Conservation (phyloP, 2,329 filamentous ascomycete species). For the Talaromyces rugulosus region DNA sequence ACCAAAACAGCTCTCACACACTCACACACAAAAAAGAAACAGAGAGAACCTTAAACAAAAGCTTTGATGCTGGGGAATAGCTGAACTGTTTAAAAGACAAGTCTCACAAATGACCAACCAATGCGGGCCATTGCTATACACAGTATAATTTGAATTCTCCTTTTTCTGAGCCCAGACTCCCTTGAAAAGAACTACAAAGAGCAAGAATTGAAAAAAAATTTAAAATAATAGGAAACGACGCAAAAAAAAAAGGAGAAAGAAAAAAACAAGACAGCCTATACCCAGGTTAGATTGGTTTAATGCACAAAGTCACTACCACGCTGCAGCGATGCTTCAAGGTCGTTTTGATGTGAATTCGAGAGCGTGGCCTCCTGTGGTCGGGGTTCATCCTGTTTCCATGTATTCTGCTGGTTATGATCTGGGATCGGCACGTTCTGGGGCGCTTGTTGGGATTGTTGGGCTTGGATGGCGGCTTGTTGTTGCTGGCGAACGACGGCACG, state of each 20-base stretch:
- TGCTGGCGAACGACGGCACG: conserved; percentile 57
- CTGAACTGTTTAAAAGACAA: not conserved
- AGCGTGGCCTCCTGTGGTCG: conserved; percentile 54
- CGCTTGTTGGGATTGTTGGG: conserved; percentile 36
- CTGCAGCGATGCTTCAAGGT: conserved; percentile 50
- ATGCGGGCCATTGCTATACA: not conserved
- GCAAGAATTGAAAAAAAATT: not conserved
- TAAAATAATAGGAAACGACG: too few relatives aligned
- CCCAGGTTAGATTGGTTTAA: not conserved
- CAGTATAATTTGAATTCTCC: not conserved
- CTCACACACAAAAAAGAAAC: not conserved
- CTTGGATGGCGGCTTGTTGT: conserved; percentile 34
- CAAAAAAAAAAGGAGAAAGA: not conserved
- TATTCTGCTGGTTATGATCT: conserved; percentile 54
- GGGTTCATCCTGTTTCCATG: conserved; percentile 56
- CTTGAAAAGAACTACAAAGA: not conserved
- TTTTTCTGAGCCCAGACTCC: not conserved
- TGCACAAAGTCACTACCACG: conserved; percentile 51
- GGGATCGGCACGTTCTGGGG: conserved; percentile 58
- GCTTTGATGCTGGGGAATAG: not conserved
- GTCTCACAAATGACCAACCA: not conserved
- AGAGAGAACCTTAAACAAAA: not conserved
- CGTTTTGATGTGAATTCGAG: conserved; percentile 39
- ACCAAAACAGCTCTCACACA: not conserved
- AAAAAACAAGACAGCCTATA: not conserved